Conservation (phyloP, 306 rosid genomes). For the Cicer yamashitae region DNA sequence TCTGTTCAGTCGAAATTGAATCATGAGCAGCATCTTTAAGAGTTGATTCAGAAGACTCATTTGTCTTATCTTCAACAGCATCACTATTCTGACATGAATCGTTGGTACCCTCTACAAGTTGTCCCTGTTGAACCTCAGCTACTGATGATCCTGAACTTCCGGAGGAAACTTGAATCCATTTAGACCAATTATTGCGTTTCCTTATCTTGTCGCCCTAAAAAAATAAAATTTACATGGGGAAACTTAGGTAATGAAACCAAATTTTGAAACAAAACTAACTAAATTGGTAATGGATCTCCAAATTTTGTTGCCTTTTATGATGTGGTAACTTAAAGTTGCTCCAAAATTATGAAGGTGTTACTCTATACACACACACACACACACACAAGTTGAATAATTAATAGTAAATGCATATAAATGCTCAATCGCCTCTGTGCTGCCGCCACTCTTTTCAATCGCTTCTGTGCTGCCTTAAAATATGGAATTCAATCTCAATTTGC, state of each 20-base stretch:
- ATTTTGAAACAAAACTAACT: not conserved
- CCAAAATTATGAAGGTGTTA: not conserved
- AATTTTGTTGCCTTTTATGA: slow-evolving; percentile 18
- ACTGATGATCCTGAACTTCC: slow-evolving; percentile 54
- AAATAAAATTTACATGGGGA: slow-evolving; percentile 32
- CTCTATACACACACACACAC: not conserved
- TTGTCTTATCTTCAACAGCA: slow-evolving; percentile 48
- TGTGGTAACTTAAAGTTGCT: slow-evolving; percentile 3
- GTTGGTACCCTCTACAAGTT: slow-evolving; percentile 45
- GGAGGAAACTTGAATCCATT: slow-evolving; percentile 67
- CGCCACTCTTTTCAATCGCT: not conserved
- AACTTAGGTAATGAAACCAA: slow-evolving; percentile 37
- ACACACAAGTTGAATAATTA: not conserved
- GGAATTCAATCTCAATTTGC: not conserved
- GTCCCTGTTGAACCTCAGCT: slow-evolving; percentile 47
- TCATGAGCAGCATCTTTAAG: slow-evolving; percentile 45
- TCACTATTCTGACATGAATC: slow-evolving; percentile 46
- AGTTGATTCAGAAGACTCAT: slow-evolving; percentile 47
- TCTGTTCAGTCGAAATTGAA: slow-evolving; percentile 38
- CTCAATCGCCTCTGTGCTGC: not conserved
- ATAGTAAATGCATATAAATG: too few species aligned
- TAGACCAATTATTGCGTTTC: slow-evolving; percentile 74
- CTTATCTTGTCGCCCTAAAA: slow-evolving; percentile 79
- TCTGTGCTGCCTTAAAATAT: not conserved
- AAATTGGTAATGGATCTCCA: slow-evolving; percentile 20